These are phyloP conservation scores for Linnemannia elongata DNA, from an alignment of 192 early-diverging fungal genomes.

Conservation along the genomic window DNA sequence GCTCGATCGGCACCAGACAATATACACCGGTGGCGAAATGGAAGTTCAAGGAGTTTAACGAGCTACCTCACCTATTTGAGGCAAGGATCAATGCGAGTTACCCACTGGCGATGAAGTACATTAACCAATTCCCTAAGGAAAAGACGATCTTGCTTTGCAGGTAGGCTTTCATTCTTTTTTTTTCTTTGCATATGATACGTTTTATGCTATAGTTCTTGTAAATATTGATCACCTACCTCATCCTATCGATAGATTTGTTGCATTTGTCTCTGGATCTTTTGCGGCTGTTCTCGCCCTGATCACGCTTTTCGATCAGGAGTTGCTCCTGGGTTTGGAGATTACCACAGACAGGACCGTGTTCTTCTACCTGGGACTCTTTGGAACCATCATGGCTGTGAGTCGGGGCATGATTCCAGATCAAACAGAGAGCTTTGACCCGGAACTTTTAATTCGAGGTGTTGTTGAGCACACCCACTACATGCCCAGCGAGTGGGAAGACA, in stretches of 20 bases:
- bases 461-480: conserved; percentile 93
- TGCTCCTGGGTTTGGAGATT: conserved; percentile 92
- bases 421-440: conserved; percentile 86
- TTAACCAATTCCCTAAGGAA: conserved; percentile 92
- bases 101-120: conserved; percentile 83
- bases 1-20: conserved; percentile 80
- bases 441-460: conserved; percentile 78
- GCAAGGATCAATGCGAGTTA: conserved; percentile 81
- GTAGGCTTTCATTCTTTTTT: conserved; percentile 45
- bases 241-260: conserved; percentile 74
- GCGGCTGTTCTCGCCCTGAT: conserved; percentile 87
- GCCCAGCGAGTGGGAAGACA: conserved; percentile 86
- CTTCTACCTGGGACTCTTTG: conserved; percentile 95
- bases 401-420: conserved; percentile 89
- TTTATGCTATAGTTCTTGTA: not conserved
- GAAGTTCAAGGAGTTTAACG: conserved; percentile 98
- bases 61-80: conserved; percentile 92
- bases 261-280: conserved; percentile 92
- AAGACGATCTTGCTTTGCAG: conserved; percentile 82
- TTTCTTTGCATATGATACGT: not conserved
- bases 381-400: conserved; percentile 82
- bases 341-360: conserved; percentile 88
- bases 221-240: not conserved
- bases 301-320: conserved; percentile 88
- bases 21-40: conserved; percentile 91